Conservation (phyloP, 495 filamentous ascomycete genomes). For the Xylaria acuta region DNA sequence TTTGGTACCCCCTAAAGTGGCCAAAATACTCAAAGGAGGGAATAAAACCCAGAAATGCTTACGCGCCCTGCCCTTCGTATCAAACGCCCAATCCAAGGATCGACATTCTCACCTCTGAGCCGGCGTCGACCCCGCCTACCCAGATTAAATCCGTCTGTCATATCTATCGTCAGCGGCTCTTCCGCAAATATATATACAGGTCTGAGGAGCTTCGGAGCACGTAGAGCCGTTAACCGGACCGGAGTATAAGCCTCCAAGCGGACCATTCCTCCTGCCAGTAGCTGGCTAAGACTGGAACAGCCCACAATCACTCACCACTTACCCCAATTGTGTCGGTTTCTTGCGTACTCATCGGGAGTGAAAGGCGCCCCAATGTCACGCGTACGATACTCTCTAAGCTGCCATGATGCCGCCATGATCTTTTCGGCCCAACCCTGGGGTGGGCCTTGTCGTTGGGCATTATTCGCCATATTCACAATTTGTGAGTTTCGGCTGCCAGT, state of each 20-base stretch:
- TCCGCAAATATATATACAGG: background rate
- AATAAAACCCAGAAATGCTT: background rate
- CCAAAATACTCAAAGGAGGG: background rate
- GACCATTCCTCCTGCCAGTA: background rate
- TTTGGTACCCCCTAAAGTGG: background rate
- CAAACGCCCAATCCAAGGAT: background rate
- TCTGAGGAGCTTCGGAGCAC: background rate
- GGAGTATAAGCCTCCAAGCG: background rate
- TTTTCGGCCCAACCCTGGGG: background rate
- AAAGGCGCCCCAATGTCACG: rapidly evolving
- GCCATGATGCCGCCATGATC: no score
- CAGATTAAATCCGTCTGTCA: background rate
- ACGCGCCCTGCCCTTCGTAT: background rate
- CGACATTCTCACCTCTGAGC: background rate
- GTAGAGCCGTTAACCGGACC: background rate
- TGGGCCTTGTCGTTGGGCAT: background rate
- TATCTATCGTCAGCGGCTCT: background rate
- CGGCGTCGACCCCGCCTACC: background rate
- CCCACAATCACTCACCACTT: background rate
- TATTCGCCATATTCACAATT: background rate
- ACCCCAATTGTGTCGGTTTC: background rate
- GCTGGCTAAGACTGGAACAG: background rate
- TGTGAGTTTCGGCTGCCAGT: background rate
- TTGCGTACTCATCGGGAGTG: background rate
- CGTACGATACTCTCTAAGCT: background rate